phyloP scores from a whole-genome alignment of 2,329 filamentous ascomycete species.

The Cladorrhinum sp. region DNA sequence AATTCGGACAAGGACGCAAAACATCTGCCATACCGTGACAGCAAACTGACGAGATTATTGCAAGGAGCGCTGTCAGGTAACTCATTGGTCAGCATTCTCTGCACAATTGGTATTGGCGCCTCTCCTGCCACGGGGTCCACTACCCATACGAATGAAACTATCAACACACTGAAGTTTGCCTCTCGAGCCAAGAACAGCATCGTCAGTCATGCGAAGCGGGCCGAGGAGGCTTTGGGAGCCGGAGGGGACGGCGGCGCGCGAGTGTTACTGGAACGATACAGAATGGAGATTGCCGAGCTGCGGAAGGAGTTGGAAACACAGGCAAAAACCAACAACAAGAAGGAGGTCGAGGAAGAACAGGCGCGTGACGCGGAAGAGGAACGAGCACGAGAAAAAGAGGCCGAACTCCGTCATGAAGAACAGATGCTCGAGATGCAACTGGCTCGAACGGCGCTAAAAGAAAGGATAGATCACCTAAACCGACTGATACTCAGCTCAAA shows the following conservation, averaged over 20 bases:
- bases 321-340: conserved; percentile 63
- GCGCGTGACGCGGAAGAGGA: conserved; percentile 68
- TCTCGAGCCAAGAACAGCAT: conserved; percentile 97
- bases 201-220: conserved; percentile 92
- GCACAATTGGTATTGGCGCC: conserved; percentile 88
- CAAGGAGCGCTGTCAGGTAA: conserved; percentile 91
- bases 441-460: conserved; percentile 90
- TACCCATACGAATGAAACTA: conserved; percentile 79
- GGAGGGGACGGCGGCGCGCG: conserved; percentile 83
- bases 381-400: conserved; percentile 71
- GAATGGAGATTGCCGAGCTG: conserved; percentile 85
- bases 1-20: conserved; percentile 77
- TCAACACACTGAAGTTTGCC: conserved; percentile 96
- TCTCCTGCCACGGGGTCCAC: conserved; percentile 68
- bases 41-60: conserved; percentile 88
- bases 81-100: conserved; percentile 94
- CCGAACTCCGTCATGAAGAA: conserved; percentile 84
- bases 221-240: conserved; percentile 78
- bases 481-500: conserved; percentile 93
- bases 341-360: conserved; percentile 61
- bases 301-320: conserved; percentile 79
- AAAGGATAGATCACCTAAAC: conserved; percentile 96
- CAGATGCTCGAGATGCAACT: conserved; percentile 99
- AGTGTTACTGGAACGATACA: conserved; percentile 86
- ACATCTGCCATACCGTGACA: conserved; percentile 94